Conservation (phyloP, 2,329 filamentous ascomycete genomes). For the Didymella sp. region DNA sequence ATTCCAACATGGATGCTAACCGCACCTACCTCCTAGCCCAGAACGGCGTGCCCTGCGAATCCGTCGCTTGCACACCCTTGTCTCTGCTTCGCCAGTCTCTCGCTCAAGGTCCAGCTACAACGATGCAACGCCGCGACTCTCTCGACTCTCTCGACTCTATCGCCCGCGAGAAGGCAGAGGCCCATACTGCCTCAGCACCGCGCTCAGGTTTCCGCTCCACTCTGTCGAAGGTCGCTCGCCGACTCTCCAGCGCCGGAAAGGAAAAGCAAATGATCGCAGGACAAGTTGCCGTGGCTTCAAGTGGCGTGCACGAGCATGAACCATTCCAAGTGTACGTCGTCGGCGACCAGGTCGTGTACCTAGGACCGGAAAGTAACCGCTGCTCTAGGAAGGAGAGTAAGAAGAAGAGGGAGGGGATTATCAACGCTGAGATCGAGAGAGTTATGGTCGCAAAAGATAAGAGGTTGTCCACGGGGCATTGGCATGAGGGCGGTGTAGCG, state of each 20-base stretch:
- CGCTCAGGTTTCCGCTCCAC: background rate
- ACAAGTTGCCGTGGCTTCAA: background rate
- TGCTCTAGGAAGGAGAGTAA: background rate
- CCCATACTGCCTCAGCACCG: background rate
- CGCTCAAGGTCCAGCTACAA: background rate
- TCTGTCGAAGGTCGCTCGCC: background rate
- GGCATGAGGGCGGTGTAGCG: background rate
- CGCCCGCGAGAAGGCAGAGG: constrained; percentile 4
- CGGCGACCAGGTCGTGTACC: background rate
- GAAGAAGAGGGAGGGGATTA: background rate
- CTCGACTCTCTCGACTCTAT: constrained; percentile 2
- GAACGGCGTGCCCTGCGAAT: background rate
- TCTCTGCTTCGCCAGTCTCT: background rate
- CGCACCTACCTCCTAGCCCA: constrained; percentile 1
- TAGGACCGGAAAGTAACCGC: background rate
- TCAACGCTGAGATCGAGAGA: background rate
- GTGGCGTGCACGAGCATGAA: background rate
- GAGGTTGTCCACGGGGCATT: background rate
- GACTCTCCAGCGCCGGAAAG: background rate
- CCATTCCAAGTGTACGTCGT: constrained; percentile 1
- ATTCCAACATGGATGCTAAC: background rate
- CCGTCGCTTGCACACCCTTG: background rate
- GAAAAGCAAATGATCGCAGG: background rate
- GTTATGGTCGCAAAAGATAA: background rate
- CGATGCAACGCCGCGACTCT: background rate